phyloP scores from a whole-genome alignment of 441 rosid species.

The Populus tomentosa region DNA sequence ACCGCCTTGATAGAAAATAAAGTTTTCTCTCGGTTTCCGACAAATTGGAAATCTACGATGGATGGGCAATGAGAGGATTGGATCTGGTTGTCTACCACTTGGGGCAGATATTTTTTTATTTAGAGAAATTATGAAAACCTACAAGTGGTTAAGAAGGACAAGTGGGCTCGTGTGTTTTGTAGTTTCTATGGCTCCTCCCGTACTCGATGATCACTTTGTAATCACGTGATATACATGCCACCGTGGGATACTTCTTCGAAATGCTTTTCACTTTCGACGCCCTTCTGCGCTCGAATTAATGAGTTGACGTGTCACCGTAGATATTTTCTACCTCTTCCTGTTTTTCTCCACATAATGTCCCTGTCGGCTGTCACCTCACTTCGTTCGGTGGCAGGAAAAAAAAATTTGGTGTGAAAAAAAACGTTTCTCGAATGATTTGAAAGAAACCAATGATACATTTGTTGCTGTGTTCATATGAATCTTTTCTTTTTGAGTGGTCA shows the following conservation, averaged over 20 bases:
- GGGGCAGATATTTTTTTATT: background rate
- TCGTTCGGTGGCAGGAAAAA: too few species aligned
- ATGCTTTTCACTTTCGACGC: too few species aligned
- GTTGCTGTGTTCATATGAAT: too few species aligned
- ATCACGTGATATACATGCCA: slow-evolving; percentile 1
- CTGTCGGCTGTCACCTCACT: too few species aligned
- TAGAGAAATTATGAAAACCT: background rate
- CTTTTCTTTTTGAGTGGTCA: too few species aligned
- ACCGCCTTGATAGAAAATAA: background rate
- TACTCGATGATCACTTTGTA: background rate
- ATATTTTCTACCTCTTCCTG: background rate
- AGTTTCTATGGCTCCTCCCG: background rate
- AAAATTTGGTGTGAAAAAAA: too few species aligned
- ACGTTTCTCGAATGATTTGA: too few species aligned
- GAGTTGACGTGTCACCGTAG: background rate
- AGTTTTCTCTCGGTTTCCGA: background rate
- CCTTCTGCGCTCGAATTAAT: too few species aligned
- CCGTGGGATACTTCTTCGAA: background rate
- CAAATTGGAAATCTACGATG: background rate
- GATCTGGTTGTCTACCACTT: slow-evolving; percentile 15
- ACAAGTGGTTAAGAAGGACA: background rate
- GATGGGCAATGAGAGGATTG: background rate
- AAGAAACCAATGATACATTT: too few species aligned
- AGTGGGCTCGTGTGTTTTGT: background rate
- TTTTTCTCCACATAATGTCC: too few species aligned